Conservation (phyloP, 768 basidiomycete genomes). For the Auricularia auricula-judae region DNA sequence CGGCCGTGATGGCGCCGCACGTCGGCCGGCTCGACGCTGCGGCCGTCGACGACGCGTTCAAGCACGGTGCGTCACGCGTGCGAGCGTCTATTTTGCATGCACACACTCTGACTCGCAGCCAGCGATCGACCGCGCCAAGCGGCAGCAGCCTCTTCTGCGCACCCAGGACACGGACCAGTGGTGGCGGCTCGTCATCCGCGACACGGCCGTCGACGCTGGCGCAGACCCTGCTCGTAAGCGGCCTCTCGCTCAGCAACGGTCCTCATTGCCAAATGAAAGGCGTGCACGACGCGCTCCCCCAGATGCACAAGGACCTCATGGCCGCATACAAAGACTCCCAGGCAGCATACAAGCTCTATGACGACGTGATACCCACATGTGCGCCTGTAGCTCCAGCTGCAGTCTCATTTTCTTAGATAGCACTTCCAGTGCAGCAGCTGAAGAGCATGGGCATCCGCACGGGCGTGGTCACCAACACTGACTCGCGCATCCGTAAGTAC, state of each 20-base stretch:
- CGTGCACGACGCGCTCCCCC: slow-evolving; percentile 39
- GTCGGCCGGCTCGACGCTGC: slow-evolving; percentile 49
- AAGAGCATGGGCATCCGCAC: slow-evolving; percentile 35
- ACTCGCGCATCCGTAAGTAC: slow-evolving; percentile 55
- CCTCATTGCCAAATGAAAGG: slow-evolving; percentile 22
- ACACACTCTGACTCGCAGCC: not conserved
- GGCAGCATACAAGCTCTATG: slow-evolving; percentile 55
- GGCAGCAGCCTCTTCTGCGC: slow-evolving; percentile 45
- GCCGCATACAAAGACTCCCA: slow-evolving; percentile 48
- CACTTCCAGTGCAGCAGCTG: slow-evolving; percentile 32
- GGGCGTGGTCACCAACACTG: slow-evolving; percentile 62
- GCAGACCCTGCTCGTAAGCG: slow-evolving; percentile 43
- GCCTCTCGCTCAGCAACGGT: not conserved
- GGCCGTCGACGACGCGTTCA: slow-evolving; percentile 47
- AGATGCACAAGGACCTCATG: slow-evolving; percentile 54
- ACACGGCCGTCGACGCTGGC: slow-evolving; percentile 67
- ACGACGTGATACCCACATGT: slow-evolving; percentile 40
- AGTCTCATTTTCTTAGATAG: not conserved
- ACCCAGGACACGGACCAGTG: slow-evolving; percentile 41
- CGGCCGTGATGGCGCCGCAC: slow-evolving; percentile 54
- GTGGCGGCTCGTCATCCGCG: slow-evolving; percentile 71
- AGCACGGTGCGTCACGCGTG: slow-evolving; percentile 19
- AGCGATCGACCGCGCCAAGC: slow-evolving; percentile 44
- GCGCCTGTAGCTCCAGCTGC: slow-evolving; percentile 15
- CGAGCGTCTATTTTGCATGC: not conserved